Evolutionary conservation across 192 early-diverging fungal genomes (phyloP).

Genomic region (Coemansia umbellata): DNA sequence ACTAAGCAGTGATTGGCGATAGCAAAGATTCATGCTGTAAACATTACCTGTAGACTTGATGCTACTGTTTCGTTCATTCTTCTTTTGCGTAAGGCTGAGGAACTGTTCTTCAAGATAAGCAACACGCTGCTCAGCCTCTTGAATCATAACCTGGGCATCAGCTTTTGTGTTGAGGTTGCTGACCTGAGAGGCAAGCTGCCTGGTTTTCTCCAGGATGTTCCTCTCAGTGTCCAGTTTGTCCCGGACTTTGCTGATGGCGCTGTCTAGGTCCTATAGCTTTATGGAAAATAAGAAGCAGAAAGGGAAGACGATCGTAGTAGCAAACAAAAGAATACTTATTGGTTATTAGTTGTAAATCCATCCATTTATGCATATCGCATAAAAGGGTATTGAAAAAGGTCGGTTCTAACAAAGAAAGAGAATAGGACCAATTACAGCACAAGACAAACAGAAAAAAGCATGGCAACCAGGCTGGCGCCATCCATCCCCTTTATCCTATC

Average conservation of each 20-base stretch:
- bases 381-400: too few relatives aligned
- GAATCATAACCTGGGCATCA: conserved; percentile 72
- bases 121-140: conserved; percentile 63
- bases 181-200: conserved; percentile 64
- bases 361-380: too few relatives aligned
- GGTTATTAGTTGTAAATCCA: too few relatives aligned
- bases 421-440: too few relatives aligned
- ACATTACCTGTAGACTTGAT: conserved; percentile 32
- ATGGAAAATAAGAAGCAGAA: background rate
- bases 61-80: conserved; percentile 48
- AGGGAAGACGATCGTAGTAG: background rate
- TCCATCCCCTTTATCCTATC: too few relatives aligned
- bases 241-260: conserved; percentile 65
- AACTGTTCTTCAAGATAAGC: conserved; percentile 68
- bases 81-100: conserved; percentile 56
- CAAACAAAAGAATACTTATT: too few relatives aligned
- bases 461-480: too few relatives aligned
- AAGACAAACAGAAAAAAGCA: too few relatives aligned
- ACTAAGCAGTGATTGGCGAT: too few relatives aligned
- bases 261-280: conserved; percentile 53
- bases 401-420: too few relatives aligned
- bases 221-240: conserved; percentile 71
- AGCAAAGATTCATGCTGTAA: too few relatives aligned
- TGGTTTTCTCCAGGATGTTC: conserved; percentile 68
- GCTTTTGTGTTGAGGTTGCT: conserved; percentile 67